Base-by-base conservation (phyloP, 2,329 filamentous ascomycete genomes). In the Cladophialophora chaetospira region DNA sequence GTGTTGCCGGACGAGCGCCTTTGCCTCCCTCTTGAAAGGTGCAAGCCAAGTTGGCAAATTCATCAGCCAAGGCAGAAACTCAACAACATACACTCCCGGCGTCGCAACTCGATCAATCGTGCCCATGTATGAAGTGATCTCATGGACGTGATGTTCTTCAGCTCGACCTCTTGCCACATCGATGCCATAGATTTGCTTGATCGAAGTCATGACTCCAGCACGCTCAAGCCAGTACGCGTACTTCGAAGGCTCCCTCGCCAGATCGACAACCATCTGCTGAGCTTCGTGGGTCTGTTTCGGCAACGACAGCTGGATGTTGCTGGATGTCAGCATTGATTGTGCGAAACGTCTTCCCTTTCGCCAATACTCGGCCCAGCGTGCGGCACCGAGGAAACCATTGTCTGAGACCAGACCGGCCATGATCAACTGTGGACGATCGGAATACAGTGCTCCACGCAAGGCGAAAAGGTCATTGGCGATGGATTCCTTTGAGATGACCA, bases 391-490 rank as follows among this genome's bases (percentile, higher is more conserved):
- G 25, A 55, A 58, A 26, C 56, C 51, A 21, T 55, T 46, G 11
- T 58, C 56, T 3, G 51, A 25, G 23, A 58, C 48, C 6, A 58
- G 44, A 9, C 49, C 26, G 13, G 55, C n/a, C 55, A 58, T 58
- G 13, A 58, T 45, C 44, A 62, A n/a, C 31, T 48, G n/a, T 48
- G 52, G 38, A 31, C 75, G 67, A 13, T 68, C 69, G 6, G 69
- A 72, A 59, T 75, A 77, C 44, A 71, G 68, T 3, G 65, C 69
- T 4, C 71, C 74, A 36, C 75, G 68, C 46, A 73, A 69, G 19
- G 72, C 67, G 2, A 78, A 67, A 3, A 78, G 66, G 26, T 77
- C 74, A 51, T 75, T 72, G 23, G 73, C 74, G 15, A 76, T 70
- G n/a, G 71, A 68, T 35, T 74, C 71, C 11, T 69, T 70, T 23